Percentiles rank a stretch among this genome's conserved stretches.
These are phyloP conservation scores for Penicillium paxilli DNA, from an alignment of 495 filamentous ascomycete genomes.

Conservation along the genomic window DNA sequence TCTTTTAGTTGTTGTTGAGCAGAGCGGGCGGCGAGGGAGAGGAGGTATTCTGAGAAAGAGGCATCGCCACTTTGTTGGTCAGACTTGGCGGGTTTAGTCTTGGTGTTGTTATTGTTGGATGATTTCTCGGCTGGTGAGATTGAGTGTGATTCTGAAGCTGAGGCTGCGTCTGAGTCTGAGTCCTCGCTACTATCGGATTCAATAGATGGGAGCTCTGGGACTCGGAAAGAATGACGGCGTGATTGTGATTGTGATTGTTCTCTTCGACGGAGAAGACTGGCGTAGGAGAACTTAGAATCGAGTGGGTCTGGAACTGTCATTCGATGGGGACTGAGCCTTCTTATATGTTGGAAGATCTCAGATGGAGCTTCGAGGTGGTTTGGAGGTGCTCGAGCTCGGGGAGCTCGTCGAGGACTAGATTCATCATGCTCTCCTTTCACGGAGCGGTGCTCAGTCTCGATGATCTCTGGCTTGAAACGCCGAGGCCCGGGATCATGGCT, in stretches of 20 bases:
- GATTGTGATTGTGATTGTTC: conserved; percentile 30
- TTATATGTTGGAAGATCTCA: too few relatives aligned
- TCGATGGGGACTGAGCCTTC: background rate
- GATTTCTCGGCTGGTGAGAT: conserved; percentile 17
- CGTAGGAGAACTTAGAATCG: conserved; percentile 51
- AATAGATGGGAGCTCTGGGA: conserved; percentile 52
- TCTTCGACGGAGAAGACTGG: conserved; percentile 39
- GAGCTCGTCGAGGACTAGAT: too few relatives aligned
- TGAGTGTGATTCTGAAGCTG: conserved; percentile 39
- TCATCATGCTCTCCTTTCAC: too few relatives aligned
- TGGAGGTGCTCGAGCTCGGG: too few relatives aligned
- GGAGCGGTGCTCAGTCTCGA: conserved; percentile 56
- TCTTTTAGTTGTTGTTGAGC: conserved; percentile 73
- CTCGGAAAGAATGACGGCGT: conserved; percentile 55
- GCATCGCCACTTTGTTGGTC: conserved; percentile 64
- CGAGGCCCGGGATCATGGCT: conserved; percentile 30
- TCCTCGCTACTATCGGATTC: conserved; percentile 58
- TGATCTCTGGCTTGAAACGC: conserved; percentile 58
- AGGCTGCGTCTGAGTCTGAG: conserved; percentile 43
- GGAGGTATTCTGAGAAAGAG: conserved; percentile 69
- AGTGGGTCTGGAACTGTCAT: conserved; percentile 4
- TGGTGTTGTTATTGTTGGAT: background rate
- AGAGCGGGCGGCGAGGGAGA: conserved; percentile 72
- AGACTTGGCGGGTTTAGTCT: conserved; percentile 1
- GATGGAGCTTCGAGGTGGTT: too few relatives aligned